Evolutionary conservation across 2,329 filamentous ascomycete species (phyloP).

Genomic region (Aureobasidium sp.): DNA sequence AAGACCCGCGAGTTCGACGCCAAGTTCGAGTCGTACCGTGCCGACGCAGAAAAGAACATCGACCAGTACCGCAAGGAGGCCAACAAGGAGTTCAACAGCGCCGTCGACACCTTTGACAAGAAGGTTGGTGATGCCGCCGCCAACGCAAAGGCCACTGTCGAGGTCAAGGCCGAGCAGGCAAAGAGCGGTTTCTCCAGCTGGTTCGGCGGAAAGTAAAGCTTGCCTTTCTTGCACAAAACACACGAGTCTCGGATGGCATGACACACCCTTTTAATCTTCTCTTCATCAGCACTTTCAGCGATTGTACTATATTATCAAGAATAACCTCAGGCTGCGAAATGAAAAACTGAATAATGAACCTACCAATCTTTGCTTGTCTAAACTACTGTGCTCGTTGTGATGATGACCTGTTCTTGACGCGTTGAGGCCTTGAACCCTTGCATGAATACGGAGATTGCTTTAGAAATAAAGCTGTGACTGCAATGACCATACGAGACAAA

Average conservation of each 20-base stretch:
- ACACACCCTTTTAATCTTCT: background rate
- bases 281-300: conserved; percentile 10
- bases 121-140: conserved; percentile 48
- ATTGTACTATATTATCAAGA: conserved; percentile 4
- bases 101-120: conserved; percentile 70
- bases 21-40: conserved; percentile 44
- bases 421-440: too few relatives aligned
- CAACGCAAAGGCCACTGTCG: background rate
- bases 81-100: conserved; percentile 39
- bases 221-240: background rate
- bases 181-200: conserved; percentile 78
- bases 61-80: conserved; percentile 59
- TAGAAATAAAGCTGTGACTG: too few relatives aligned
- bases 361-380: background rate
- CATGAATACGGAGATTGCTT: too few relatives aligned
- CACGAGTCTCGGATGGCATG: conserved; percentile 6
- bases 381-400: background rate
- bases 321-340: background rate
- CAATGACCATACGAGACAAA: too few relatives aligned
- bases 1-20: conserved; percentile 56
- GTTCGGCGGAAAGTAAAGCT: conserved; percentile 48
- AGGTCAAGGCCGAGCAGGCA: conserved; percentile 67
- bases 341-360: background rate
- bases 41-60: conserved; percentile 51
- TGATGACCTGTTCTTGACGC: too few relatives aligned